phyloP scores from a whole-genome alignment of 2,329 filamentous ascomycete species.

The Incumbomyces delicatus region DNA sequence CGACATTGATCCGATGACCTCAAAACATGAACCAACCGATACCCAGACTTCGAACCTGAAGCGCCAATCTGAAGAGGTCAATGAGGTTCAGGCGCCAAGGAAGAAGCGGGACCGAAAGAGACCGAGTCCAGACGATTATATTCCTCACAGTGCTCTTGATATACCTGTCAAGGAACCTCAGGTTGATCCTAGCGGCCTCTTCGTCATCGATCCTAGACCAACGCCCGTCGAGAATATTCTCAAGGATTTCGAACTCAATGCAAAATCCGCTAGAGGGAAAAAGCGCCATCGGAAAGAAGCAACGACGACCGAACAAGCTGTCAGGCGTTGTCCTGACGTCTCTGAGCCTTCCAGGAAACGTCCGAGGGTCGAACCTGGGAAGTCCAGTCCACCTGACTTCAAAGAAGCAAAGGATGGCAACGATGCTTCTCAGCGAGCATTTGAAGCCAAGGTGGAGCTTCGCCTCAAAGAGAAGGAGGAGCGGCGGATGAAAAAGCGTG shows the following conservation, averaged over 20 bases:
- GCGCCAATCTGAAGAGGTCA: too few relatives aligned
- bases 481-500: constrained; percentile 26
- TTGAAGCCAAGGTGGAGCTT: constrained; percentile 31
- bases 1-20: not conserved
- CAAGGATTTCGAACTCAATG: not conserved
- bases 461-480: constrained; percentile 35
- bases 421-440: not conserved
- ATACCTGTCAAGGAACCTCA: constrained; percentile 1
- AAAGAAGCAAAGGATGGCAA: constrained; percentile 5
- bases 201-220: constrained; percentile 19
- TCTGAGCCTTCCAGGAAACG: constrained; percentile 16
- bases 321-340: not conserved
- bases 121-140: not conserved
- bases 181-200: constrained; percentile 17
- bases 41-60: too few relatives aligned
- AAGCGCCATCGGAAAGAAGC: constrained; percentile 11
- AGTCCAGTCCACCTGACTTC: not conserved
- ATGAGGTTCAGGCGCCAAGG: not conserved
- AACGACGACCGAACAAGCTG: not conserved
- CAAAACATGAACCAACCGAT: too few relatives aligned
- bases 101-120: not conserved
- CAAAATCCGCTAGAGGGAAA: constrained; percentile 6
- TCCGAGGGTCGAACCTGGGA: constrained; percentile 13
- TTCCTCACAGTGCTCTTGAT: not conserved
- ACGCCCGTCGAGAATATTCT: constrained; percentile 11